Evolutionary conservation across 1,284 basidiomycete species (phyloP), one percentile per base, ranked within the genome.

Genomic region (Moesziomyces antarcticus): DNA sequence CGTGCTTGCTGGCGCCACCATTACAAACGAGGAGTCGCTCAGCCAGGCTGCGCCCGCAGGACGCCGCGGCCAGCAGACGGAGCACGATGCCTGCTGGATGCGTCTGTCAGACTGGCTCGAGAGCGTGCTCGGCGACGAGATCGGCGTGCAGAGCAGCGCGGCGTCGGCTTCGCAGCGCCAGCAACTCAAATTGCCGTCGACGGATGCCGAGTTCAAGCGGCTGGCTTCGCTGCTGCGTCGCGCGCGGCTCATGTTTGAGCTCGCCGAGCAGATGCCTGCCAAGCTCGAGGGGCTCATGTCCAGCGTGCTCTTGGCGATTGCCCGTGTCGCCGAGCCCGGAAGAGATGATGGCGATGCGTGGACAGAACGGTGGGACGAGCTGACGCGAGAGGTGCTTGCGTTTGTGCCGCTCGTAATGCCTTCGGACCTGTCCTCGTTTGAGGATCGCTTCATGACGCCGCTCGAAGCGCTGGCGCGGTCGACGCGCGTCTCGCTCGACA

Each of bases 71-170:
- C 41, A 59, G 40, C 52, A 59, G 16, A 56, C 63, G 0, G 70
- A 73, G 24, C 70, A 73, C 33, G 71, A 73, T 22, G 50, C 57
- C n/a, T 73, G 71, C 40, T 74, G 72, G 72, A 53, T 58, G 4
- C 50, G 73, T 2, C 43, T 76, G 46, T 73, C 64, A 1, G 67
- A 76, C 27, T 76, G 73, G 73, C 61, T 76, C 27, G 63, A 69
- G 27, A 76, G 73, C 42, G 67, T 73, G 22, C 46, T 76, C 13
- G 50, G 59, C 41, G 73, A 76, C 52, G 73, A 76, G 35, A 45
- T 76, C 21, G 73, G 73, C 5, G 53, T 73, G 37, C 51, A 42
- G 20, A 49, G 21, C 25, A 11, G 25, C 5, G 37, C 21, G 30
- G 21, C 33, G 24, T 51, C 47, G 3, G 42, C 49, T 21, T 25